Percentiles rank a stretch among this genome's conserved stretches.
These are phyloP conservation scores for Tricholoma sp. DNA, from an alignment of 768 basidiomycete genomes.

Conservation along the genomic window DNA sequence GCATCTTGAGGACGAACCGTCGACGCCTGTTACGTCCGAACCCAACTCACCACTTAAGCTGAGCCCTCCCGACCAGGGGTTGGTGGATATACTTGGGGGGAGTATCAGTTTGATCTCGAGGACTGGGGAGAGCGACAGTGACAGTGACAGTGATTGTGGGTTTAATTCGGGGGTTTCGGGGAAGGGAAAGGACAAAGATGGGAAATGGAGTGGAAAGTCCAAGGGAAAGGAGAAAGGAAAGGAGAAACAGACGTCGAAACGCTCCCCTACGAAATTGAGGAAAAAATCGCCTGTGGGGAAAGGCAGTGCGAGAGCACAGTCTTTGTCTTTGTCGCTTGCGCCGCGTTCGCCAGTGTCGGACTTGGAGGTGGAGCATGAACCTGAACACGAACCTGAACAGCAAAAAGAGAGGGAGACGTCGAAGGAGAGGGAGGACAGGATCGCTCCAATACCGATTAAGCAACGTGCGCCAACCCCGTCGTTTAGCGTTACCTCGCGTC, in stretches of 20 bases:
- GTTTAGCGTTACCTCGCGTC: slow-evolving; percentile 61
- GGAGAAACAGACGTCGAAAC: neutral
- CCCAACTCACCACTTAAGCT: slow-evolving; percentile 4
- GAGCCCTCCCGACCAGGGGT: slow-evolving; percentile 35
- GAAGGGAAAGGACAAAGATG: slow-evolving; percentile 6
- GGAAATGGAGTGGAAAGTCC: neutral
- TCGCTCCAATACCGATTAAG: slow-evolving; percentile 58
- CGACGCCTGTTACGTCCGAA: neutral
- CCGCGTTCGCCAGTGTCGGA: neutral
- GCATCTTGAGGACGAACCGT: neutral
- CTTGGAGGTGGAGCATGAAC: neutral
- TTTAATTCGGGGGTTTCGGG: neutral
- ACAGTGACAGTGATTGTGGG: slow-evolving; percentile 19
- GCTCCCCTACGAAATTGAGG: neutral
- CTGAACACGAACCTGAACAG: neutral
- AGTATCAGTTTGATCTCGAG: slow-evolving; percentile 36
- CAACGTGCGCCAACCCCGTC: slow-evolving; percentile 49
- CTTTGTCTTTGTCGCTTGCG: neutral
- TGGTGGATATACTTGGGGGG: slow-evolving; percentile 37
- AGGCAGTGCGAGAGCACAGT: neutral
- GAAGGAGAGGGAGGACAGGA: slow-evolving; percentile 20
- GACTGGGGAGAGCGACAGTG: slow-evolving; percentile 26
- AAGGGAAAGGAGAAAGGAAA: slow-evolving; percentile 8
- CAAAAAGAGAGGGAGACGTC: slow-evolving; percentile 6
- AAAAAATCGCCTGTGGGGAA: neutral